Evolutionary conservation across 352 stramenopile species (phyloP).

Genomic region (Peronospora destructor): DNA sequence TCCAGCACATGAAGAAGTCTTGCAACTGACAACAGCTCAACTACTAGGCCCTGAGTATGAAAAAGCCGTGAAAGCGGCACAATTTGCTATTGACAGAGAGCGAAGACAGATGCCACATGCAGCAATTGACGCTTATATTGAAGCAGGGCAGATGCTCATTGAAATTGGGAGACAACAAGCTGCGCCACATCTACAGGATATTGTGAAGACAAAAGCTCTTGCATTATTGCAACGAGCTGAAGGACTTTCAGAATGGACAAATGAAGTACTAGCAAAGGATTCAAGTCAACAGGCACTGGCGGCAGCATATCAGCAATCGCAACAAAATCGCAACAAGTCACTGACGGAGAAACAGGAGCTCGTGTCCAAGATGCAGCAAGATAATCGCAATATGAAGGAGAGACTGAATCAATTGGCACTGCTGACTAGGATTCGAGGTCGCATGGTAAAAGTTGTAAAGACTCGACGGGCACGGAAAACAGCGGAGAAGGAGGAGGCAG

Average conservation of each 20-base stretch:
- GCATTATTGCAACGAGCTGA: slow-evolving; percentile 69
- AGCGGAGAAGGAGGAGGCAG: slow-evolving; percentile 10
- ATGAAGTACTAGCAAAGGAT: slow-evolving; percentile 31
- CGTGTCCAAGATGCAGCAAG: slow-evolving; percentile 50
- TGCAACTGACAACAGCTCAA: slow-evolving; percentile 24
- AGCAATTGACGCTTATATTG: slow-evolving; percentile 68
- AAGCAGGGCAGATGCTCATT: slow-evolving; percentile 59
- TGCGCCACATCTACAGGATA: slow-evolving; percentile 58
- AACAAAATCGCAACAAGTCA: slow-evolving; percentile 33
- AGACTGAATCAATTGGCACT: slow-evolving; percentile 56
- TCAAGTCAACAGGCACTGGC: slow-evolving; percentile 34
- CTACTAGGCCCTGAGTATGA: slow-evolving; percentile 57
- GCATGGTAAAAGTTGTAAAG: slow-evolving; percentile 43
- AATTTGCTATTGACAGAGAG: slow-evolving; percentile 67
- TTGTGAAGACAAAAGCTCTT: slow-evolving; percentile 75
- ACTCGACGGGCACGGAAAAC: slow-evolving; percentile 46
- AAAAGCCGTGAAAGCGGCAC: slow-evolving; percentile 49
- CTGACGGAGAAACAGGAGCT: slow-evolving; percentile 55
- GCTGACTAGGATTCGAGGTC: slow-evolving; percentile 47
- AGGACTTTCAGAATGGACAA: slow-evolving; percentile 56
- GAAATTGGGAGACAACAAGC: slow-evolving; percentile 54
- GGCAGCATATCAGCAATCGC: slow-evolving; percentile 40
- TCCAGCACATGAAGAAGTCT: slow-evolving; percentile 17
- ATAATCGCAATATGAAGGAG: slow-evolving; percentile 55
- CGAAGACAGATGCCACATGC: slow-evolving; percentile 51